Conservation (phyloP, 148 eudicot species). For the Vaccinium myrtillus region DNA sequence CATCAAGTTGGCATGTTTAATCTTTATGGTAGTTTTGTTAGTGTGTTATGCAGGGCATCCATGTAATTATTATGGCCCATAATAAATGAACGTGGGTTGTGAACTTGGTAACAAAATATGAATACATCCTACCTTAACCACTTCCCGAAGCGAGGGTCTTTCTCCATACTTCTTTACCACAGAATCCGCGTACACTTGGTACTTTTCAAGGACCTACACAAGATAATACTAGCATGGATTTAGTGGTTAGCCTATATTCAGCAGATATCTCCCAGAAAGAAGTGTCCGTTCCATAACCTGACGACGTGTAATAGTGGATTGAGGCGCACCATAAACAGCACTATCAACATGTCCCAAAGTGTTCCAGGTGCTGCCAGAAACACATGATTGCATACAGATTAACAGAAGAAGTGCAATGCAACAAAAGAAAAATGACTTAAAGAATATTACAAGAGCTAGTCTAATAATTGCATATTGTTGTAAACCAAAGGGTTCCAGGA, state of each 20-base stretch:
- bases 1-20: not conserved
- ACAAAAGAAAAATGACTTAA: not conserved
- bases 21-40: not conserved
- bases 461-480: not conserved
- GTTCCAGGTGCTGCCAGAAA: conserved; percentile 73
- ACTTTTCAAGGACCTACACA: conserved; percentile 72
- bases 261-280: not conserved
- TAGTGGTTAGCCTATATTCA: not conserved
- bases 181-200: conserved; percentile 83
- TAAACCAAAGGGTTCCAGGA: not conserved
- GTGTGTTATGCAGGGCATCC: not conserved
- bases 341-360: conserved; percentile 67
- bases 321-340: conserved; percentile 82
- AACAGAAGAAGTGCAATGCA: not conserved
- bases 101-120: not conserved
- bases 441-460: not conserved
- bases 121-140: conserved; percentile 56
- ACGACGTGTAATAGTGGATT: conserved; percentile 63
- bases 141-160: conserved; percentile 72
- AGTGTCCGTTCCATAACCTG: conserved; percentile 43
- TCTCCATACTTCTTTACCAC: conserved; percentile 63
- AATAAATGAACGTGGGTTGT: not conserved
- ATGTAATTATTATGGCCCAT: not conserved
- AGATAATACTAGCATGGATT: not conserved
- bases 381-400: conserved; percentile 14